A percentile compares a stretch with the other conserved stretches of the same genome.
Evolutionary conservation across 1,284 basidiomycete species (phyloP).

Genomic region (Kwoniella shivajii): DNA sequence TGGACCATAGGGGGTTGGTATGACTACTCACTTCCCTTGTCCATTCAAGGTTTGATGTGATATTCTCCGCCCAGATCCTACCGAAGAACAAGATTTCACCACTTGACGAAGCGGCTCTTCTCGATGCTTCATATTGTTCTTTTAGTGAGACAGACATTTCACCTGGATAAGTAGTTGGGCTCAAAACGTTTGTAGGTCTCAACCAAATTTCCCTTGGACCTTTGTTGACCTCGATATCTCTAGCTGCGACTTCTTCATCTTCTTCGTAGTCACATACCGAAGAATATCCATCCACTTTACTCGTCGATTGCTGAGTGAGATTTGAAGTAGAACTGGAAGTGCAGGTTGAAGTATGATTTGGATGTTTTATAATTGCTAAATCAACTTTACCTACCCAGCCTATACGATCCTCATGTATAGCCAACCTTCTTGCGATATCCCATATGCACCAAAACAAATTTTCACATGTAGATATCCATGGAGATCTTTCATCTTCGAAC

Average conservation of each 20-base stretch:
- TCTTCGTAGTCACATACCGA: not conserved
- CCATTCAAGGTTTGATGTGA: conserved; percentile 27
- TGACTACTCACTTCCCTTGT: conserved; percentile 23
- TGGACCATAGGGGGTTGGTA: not conserved
- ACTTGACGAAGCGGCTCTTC: conserved; percentile 10
- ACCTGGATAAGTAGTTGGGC: not conserved
- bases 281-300: too few relatives aligned
- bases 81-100: conserved; percentile 39
- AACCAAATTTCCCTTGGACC: conserved; percentile 7
- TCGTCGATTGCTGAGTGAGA: not conserved
- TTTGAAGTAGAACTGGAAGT: not conserved
- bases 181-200: not conserved
- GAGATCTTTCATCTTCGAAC: conserved; percentile 30
- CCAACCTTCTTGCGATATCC: conserved; percentile 33
- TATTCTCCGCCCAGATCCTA: conserved; percentile 33
- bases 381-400: conserved; percentile 12
- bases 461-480: conserved; percentile 32
- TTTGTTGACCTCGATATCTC: too few relatives aligned
- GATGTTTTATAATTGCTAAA: conserved; percentile 28
- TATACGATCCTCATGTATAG: not conserved
- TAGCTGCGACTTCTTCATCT: not conserved
- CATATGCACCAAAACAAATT: conserved; percentile 36
- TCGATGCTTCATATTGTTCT: conserved; percentile 20
- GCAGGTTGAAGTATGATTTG: not conserved
- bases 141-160: conserved; percentile 14